These are phyloP conservation scores for Backusella macrospora DNA, from an alignment of 192 early-diverging fungal species.

Conservation along the genomic window DNA sequence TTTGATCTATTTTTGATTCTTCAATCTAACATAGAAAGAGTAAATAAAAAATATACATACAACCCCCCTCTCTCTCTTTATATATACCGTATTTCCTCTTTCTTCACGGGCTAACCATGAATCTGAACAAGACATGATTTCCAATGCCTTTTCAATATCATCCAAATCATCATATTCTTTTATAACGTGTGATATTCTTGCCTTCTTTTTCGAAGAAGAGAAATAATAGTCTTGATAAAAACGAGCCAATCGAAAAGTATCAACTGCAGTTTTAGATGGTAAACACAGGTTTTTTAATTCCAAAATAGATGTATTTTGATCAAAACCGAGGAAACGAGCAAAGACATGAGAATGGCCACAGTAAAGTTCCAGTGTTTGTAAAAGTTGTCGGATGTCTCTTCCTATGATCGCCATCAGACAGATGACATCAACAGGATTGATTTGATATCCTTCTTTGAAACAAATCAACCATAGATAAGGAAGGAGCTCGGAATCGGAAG, in stretches of 20 bases:
- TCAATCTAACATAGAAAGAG: not conserved
- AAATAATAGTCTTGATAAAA: constrained; percentile 2
- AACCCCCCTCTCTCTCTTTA: not conserved
- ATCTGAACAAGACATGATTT: not conserved
- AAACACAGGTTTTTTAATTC: constrained; percentile 1
- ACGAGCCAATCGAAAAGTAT: constrained; percentile 10
- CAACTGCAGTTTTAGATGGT: constrained; percentile 5
- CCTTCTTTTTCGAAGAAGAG: not conserved
- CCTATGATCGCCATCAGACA: constrained; percentile 24
- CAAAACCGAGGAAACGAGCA: constrained; percentile 15
- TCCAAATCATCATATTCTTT: not conserved
- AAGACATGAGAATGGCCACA: constrained; percentile 9
- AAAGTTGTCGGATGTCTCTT: constrained; percentile 26
- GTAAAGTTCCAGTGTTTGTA: constrained; percentile 27
- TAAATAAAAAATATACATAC: not conserved
- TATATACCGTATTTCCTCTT: not conserved
- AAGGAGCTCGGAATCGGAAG: constrained; percentile 4
- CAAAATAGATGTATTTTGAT: constrained; percentile 13
- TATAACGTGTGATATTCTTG: not conserved
- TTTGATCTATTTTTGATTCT: not conserved
- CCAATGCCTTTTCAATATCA: not conserved
- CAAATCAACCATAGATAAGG: constrained; percentile 33
- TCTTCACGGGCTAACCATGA: not conserved
- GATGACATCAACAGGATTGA: constrained; percentile 26
- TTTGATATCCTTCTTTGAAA: constrained; percentile 26